Conservation (phyloP, 2,329 filamentous ascomycete genomes). For the Stagonosporopsis rhizophila region DNA sequence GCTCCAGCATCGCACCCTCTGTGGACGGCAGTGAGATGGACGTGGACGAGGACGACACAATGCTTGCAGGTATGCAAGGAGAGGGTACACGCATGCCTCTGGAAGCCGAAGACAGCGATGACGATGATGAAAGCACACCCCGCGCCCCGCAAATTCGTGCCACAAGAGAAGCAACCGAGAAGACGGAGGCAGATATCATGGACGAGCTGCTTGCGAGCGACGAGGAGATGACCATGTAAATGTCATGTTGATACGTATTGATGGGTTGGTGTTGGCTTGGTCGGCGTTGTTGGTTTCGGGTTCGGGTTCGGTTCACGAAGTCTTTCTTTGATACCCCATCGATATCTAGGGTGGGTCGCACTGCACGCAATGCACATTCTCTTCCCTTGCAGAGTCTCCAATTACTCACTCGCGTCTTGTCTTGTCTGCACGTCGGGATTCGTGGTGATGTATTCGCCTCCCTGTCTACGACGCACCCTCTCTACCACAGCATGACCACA, state of each 20-base stretch:
- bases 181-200: constrained; percentile 47
- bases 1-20: constrained; percentile 11
- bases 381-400: background rate
- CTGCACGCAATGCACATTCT: background rate
- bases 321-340: constrained; percentile 12
- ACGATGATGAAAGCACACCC: constrained; percentile 20
- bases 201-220: constrained; percentile 43
- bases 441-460: background rate
- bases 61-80: constrained; percentile 43
- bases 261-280: background rate
- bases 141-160: background rate
- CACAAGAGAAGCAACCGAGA: constrained; percentile 11
- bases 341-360: constrained; percentile 12
- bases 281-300: constrained; percentile 4
- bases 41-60: constrained; percentile 41
- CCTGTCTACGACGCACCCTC: background rate
- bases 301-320: background rate
- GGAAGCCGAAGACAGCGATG: constrained; percentile 33
- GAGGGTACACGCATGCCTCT: constrained; percentile 47
- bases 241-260: background rate
- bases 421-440: background rate
- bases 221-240: constrained; percentile 25
- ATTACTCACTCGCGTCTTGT: background rate
- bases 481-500: background rate
- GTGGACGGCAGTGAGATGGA: constrained; percentile 26